Conservation (phyloP, 148 eudicot genomes). For the Tetragonia tetragonoides region DNA sequence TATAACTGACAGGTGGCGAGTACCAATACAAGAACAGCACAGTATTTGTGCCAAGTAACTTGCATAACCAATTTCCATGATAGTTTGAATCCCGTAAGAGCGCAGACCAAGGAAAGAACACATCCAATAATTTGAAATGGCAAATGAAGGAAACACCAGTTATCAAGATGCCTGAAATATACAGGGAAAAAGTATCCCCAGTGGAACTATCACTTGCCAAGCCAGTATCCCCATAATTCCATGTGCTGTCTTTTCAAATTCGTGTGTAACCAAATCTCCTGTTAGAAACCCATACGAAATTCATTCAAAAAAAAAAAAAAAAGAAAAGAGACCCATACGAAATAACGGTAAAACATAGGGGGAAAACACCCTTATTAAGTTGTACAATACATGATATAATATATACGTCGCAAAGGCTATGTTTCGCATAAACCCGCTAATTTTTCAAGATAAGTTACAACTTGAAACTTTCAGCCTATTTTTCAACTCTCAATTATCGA, state of each 20-base stretch:
- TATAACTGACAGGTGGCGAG: conserved; percentile 16
- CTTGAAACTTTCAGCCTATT: too few relatives aligned
- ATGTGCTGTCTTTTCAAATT: background rate
- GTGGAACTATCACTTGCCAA: conserved; percentile 13
- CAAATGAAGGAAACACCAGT: conserved; percentile 9
- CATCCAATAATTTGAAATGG: background rate
- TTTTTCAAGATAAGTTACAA: too few relatives aligned
- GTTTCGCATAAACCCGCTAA: too few relatives aligned
- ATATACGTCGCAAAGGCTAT: too few relatives aligned
- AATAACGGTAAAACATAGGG: too few relatives aligned
- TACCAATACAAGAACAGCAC: background rate
- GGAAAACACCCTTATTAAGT: too few relatives aligned
- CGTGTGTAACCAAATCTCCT: conserved; percentile 3
- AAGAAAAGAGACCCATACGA: too few relatives aligned
- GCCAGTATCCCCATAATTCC: conserved; percentile 2
- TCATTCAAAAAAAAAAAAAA: too few relatives aligned
- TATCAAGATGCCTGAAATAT: background rate
- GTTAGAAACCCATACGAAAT: too few relatives aligned
- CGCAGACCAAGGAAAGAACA: background rate
- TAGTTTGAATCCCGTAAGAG: conserved; percentile 11
- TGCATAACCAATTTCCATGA: background rate
- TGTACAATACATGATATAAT: too few relatives aligned
- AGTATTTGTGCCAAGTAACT: conserved; percentile 5
- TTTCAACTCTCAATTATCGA: too few relatives aligned
- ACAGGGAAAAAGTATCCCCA: conserved; percentile 14